A percentile compares a stretch with the other conserved stretches of the same genome.
These are phyloP conservation scores for Gossypium trilobum DNA, from an alignment of 441 rosid genomes.

Conservation along the genomic window DNA sequence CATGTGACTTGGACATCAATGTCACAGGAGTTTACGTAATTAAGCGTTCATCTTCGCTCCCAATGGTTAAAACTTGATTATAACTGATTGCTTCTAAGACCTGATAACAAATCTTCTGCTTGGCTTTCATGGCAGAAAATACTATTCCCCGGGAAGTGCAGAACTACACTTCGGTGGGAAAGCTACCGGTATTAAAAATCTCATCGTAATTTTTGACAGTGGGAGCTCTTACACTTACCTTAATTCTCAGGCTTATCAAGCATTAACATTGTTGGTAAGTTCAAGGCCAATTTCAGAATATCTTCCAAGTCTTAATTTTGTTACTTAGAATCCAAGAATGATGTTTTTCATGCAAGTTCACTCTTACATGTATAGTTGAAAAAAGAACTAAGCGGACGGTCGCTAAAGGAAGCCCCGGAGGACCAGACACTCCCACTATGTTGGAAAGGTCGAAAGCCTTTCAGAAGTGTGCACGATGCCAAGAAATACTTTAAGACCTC, in stretches of 20 bases:
- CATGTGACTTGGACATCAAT: constrained; percentile 58
- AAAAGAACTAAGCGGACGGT: constrained; percentile 40
- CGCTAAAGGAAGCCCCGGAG: constrained; percentile 51
- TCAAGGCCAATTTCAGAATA: neutral
- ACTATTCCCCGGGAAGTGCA: constrained; percentile 15
- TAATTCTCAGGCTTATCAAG: constrained; percentile 13
- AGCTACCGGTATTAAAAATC: constrained; percentile 1
- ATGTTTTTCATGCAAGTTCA: neutral
- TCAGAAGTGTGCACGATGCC: constrained; percentile 56
- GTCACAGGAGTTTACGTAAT: constrained; percentile 60
- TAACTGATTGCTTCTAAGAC: neutral
- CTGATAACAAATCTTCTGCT: constrained; percentile 1
- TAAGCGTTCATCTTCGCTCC: neutral
- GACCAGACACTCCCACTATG: constrained; percentile 70
- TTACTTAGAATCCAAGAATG: neutral
- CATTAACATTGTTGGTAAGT: constrained; percentile 8
- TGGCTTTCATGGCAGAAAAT: constrained; percentile 3
- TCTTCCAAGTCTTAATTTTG: neutral
- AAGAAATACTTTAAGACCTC: constrained; percentile 67
- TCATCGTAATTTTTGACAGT: constrained; percentile 14
- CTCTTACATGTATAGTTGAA: neutral
- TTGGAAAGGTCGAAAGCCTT: constrained; percentile 81
- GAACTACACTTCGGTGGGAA: neutral
- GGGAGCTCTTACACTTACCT: constrained; percentile 19
- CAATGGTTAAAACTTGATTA: neutral